Conservation (phyloP, 257 asterid species). For the Solanum neorickii region DNA sequence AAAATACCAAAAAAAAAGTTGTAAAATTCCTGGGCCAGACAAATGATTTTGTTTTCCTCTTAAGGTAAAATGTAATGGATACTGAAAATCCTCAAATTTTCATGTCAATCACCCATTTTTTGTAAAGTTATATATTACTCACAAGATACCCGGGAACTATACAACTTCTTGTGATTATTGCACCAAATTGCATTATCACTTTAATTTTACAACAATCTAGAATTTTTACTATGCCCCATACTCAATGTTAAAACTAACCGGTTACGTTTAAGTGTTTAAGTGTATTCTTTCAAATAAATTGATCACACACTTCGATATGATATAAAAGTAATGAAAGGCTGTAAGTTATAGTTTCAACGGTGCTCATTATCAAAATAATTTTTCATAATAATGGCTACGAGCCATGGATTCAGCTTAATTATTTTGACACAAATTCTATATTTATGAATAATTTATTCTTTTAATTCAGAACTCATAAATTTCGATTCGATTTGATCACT, state of each 20-base stretch:
- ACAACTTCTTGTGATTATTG: neutral
- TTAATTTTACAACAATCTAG: neutral
- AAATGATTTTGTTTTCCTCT: neutral
- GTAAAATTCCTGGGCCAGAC: neutral
- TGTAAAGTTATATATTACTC: neutral
- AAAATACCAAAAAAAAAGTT: neutral
- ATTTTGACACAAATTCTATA: neutral
- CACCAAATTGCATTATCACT: neutral
- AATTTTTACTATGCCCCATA: neutral
- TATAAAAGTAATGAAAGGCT: too few relatives aligned
- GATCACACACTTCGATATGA: too few relatives aligned
- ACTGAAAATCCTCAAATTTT: neutral
- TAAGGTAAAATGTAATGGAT: neutral
- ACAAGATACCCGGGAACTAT: neutral
- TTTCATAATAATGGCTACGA: rapidly evolving
- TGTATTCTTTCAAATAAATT: neutral
- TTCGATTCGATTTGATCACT: neutral
- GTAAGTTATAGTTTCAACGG: rapidly evolving
- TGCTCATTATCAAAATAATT: too few relatives aligned
- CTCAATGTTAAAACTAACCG: neutral
- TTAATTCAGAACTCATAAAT: neutral
- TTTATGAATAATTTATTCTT: neutral
- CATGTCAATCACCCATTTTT: neutral
- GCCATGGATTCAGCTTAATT: too few relatives aligned
- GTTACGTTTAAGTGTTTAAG: too few relatives aligned